Conservation (phyloP, 768 basidiomycete species). For the Phanerodontia chrysosporium region DNA sequence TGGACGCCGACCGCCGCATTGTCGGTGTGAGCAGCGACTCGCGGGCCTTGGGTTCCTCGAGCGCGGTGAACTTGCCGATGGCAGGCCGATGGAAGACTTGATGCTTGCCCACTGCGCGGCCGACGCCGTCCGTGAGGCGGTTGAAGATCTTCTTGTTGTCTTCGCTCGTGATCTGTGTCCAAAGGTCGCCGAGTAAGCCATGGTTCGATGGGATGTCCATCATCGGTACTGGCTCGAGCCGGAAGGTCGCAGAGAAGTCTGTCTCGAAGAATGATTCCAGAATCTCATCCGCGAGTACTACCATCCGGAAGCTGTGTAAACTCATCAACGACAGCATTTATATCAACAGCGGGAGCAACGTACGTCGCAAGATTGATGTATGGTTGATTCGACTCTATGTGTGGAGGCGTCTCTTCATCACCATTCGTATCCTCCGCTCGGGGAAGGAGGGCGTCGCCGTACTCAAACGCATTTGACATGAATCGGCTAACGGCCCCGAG, state of each 20-base stretch:
- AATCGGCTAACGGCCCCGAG: conserved; percentile 94
- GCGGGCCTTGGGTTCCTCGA: conserved; percentile 85
- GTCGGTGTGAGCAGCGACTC: conserved; percentile 79
- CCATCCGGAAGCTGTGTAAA: conserved; percentile 86
- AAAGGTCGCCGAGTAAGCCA: conserved; percentile 75
- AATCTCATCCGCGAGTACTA: conserved; percentile 93
- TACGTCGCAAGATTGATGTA: conserved; percentile 91
- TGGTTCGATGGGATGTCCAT: conserved; percentile 57
- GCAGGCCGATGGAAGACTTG: conserved; percentile 80
- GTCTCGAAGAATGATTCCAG: conserved; percentile 96
- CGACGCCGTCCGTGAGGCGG: conserved; percentile 89
- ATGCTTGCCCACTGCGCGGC: conserved; percentile 91
- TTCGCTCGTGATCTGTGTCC: conserved; percentile 86
- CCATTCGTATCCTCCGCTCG: conserved; percentile 35
- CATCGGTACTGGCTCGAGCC: conserved; percentile 66
- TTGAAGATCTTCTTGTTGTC: conserved; percentile 94
- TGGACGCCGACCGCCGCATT: conserved; percentile 57
- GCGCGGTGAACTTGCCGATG: conserved; percentile 78
- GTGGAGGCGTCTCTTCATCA: conserved; percentile 34
- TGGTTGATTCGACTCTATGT: conserved; percentile 73
- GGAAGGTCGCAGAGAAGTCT: conserved; percentile 86
- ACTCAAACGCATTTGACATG: conserved; percentile 98
- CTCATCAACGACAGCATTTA: conserved; percentile 7
- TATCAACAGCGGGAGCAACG: conserved; percentile 19
- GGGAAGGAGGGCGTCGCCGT: conserved; percentile 88